Conservation (phyloP, 495 filamentous ascomycete genomes). For the Neurospora tetraspora region DNA sequence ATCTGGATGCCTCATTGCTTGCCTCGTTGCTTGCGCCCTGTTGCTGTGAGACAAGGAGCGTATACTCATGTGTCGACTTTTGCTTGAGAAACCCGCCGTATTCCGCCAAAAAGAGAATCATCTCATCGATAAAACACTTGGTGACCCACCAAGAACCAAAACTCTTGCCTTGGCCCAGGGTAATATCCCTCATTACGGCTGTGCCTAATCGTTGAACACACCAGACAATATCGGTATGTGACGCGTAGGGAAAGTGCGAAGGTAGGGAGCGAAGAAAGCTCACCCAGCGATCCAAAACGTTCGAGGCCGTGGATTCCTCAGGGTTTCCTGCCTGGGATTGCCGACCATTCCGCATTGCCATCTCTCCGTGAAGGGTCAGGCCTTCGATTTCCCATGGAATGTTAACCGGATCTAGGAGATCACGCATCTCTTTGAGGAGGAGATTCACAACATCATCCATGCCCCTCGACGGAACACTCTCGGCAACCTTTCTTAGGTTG, state of each 20-base stretch:
- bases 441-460: conserved; percentile 62
- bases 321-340: conserved; percentile 9
- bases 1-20: conserved; percentile 28
- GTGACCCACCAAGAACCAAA: conserved; percentile 97
- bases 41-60: conserved; percentile 17
- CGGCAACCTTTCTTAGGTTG: conserved; percentile 57
- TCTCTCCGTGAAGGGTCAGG: conserved; percentile 43
- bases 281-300: conserved; percentile 78
- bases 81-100: conserved; percentile 79
- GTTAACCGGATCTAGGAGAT: conserved; percentile 55
- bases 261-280: conserved; percentile 70
- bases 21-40: conserved; percentile 14
- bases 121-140: conserved; percentile 96
- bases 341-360: conserved; percentile 33
- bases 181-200: conserved; percentile 66
- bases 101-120: conserved; percentile 84
- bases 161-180: conserved; percentile 69
- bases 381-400: conserved; percentile 46
- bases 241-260: conserved; percentile 60
- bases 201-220: conserved; percentile 59
- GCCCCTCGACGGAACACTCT: conserved; percentile 47
- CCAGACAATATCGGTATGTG: conserved; percentile 54
- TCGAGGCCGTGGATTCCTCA: conserved; percentile 31
- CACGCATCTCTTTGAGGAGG: conserved; percentile 62
- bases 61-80: conserved; percentile 12